phyloP scores from a whole-genome alignment of 768 basidiomycete species.

The Pluteus cervinus region DNA sequence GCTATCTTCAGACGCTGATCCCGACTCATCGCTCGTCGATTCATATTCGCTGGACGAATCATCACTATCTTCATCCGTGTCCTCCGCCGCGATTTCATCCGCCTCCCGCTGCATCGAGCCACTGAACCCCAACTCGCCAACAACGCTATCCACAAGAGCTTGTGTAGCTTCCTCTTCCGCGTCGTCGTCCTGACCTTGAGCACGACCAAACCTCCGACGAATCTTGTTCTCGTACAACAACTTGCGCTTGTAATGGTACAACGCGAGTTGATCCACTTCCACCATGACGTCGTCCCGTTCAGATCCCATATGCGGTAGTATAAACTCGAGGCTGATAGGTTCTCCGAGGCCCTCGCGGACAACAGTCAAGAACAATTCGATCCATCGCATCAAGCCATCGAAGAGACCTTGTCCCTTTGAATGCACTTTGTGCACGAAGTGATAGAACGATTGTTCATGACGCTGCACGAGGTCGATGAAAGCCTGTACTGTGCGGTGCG shows the following conservation, averaged over 20 bases:
- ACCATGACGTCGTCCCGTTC: slow-evolving; percentile 72
- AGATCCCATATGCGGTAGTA: slow-evolving; percentile 77
- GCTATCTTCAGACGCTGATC: neutral
- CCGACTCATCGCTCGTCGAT: slow-evolving; percentile 16
- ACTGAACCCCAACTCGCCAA: slow-evolving; percentile 77
- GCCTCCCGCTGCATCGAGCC: slow-evolving; percentile 75
- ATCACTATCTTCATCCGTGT: slow-evolving; percentile 46
- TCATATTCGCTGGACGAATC: slow-evolving; percentile 39
- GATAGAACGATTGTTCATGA: slow-evolving; percentile 94
- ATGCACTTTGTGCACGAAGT: slow-evolving; percentile 97
- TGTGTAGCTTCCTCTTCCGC: slow-evolving; percentile 82
- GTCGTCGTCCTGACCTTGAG: slow-evolving; percentile 45
- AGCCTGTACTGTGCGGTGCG: slow-evolving; percentile 79
- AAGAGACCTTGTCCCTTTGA: slow-evolving; percentile 94
- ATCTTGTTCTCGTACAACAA: slow-evolving; percentile 89
- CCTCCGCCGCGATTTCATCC: slow-evolving; percentile 75
- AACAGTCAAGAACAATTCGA: slow-evolving; percentile 88
- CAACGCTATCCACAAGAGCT: slow-evolving; percentile 73
- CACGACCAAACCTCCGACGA: slow-evolving; percentile 73
- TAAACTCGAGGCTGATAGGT: slow-evolving; percentile 76
- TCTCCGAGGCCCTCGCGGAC: slow-evolving; percentile 84
- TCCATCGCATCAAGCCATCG: slow-evolving; percentile 92
- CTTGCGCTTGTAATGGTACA: slow-evolving; percentile 94
- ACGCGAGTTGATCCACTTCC: slow-evolving; percentile 85
- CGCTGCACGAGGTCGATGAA: slow-evolving; percentile 92